These are phyloP conservation scores for Tulasnella sp. DNA, from an alignment of 768 basidiomycete species.

Conservation along the genomic window DNA sequence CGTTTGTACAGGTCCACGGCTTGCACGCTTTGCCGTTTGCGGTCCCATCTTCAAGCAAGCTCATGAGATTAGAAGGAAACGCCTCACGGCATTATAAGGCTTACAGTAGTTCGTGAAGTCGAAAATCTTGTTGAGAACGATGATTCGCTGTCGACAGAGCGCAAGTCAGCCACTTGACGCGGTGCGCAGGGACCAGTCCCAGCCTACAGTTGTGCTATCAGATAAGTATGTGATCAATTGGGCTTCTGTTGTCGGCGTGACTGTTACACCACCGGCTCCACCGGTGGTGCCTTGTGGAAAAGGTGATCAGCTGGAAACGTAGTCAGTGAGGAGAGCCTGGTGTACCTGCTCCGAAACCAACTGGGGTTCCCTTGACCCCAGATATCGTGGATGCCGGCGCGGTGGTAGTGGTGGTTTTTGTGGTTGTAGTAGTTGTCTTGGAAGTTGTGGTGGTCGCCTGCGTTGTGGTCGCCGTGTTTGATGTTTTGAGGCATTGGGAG, in stretches of 20 bases:
- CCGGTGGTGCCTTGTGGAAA: not conserved
- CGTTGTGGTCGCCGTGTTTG: no score
- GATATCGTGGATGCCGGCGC: not conserved
- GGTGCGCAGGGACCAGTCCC: not conserved
- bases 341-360: not conserved
- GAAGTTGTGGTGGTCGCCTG: no score
- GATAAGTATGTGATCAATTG: not conserved
- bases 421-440: not conserved
- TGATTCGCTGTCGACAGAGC: not conserved
- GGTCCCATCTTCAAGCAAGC: not conserved
- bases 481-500: no score
- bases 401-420: not conserved
- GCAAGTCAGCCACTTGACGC: not conserved
- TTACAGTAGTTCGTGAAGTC: not conserved
- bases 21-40: not conserved
- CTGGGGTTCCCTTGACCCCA: not conserved
- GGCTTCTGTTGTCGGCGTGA: not conserved
- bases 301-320: not conserved
- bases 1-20: not conserved
- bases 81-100: no score
- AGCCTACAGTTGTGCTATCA: not conserved
- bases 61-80: not conserved
- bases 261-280: not conserved
- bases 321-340: not conserved
- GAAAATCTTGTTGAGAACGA: slow-evolving; percentile 1